A percentile compares a stretch with the other conserved stretches of the same genome.
Evolutionary conservation across 2,329 filamentous ascomycete species (phyloP).

Genomic region (Pseudocercospora vitis): DNA sequence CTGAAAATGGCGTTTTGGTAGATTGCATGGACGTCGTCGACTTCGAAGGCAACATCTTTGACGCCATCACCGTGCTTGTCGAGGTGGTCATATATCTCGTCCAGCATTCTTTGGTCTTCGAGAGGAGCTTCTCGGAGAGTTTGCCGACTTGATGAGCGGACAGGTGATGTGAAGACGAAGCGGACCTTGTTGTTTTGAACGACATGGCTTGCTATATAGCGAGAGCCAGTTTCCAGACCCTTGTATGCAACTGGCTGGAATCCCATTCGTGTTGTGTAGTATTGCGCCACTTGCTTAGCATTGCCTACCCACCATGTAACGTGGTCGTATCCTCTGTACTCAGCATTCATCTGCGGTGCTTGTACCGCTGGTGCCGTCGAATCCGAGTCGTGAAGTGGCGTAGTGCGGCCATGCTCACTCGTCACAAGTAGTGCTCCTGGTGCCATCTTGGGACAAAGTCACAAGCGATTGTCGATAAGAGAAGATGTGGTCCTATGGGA

Average conservation of each 20-base stretch:
- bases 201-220: conserved; percentile 80
- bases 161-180: conserved; percentile 81
- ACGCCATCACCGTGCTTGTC: conserved; percentile 89
- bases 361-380: conserved; percentile 16
- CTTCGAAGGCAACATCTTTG: conserved; percentile 92
- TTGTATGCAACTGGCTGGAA: conserved; percentile 80
- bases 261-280: conserved; percentile 84
- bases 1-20: conserved; percentile 70
- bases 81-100: conserved; percentile 77
- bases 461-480: conserved; percentile 2
- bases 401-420: conserved; percentile 32
- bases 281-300: conserved; percentile 89
- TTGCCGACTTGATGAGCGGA: conserved; percentile 53
- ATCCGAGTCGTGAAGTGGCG: conserved; percentile 26
- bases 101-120: conserved; percentile 65
- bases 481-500: not conserved
- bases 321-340: conserved; percentile 84
- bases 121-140: conserved; percentile 31
- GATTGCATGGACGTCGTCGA: conserved; percentile 81
- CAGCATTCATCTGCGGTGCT: conserved; percentile 16
- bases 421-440: conserved; percentile 41
- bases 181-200: conserved; percentile 72
- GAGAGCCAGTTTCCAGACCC: conserved; percentile 83
- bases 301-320: conserved; percentile 97
- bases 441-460: conserved; percentile 33